Evolutionary conservation across 1,284 basidiomycete species (phyloP), one percentile per base, ranked within the genome.

Genomic region (Schizophyllum amplum): DNA sequence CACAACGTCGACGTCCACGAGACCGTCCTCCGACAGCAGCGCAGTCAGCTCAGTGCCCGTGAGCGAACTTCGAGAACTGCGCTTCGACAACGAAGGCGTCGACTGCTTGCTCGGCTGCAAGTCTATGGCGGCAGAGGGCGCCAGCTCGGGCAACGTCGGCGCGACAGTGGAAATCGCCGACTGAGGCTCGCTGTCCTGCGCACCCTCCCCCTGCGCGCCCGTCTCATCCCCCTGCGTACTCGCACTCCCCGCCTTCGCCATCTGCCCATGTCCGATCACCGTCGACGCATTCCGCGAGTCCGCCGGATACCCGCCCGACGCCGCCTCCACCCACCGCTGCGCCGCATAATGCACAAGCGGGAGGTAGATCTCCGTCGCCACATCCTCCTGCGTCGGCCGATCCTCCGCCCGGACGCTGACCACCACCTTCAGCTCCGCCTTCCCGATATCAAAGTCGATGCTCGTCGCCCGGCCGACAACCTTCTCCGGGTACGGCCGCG

Each of bases 281-380:
- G 63, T 63, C 33, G 65, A 66, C 13, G 65, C 63, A 56, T 62
- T 62, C 21, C 59, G 55, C 24, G 65, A 65, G 7, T 57, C 61
- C 24, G 33, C 33, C 7, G 33, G 33, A 9, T 22, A 22, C 62
- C 62, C 22, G 57, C 52, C 13, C 62, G 63, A 48, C 54, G 59
- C 53, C 59, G 52, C 25, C 53, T 60, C 24, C 7, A 70, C 57
- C 23, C 77, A 53, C 51, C 70, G 62, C 51, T 65, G 63, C 53
- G 72, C 75, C 4, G 91, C 93, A 66, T 85, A 98, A 69, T 97
- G 94, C n/a, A 95, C 83, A 55, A 92, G 77, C 1, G 94, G 94
- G 0, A 97, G 69, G 68, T 82, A 98, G 17, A 97, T 86, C 76
- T 95, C 92, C 9, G 92, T 96, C 11, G 83, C 77, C 1, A 83